These are phyloP conservation scores for Albizia julibrissin DNA, from an alignment of 306 rosid species.

Conservation along the genomic window DNA sequence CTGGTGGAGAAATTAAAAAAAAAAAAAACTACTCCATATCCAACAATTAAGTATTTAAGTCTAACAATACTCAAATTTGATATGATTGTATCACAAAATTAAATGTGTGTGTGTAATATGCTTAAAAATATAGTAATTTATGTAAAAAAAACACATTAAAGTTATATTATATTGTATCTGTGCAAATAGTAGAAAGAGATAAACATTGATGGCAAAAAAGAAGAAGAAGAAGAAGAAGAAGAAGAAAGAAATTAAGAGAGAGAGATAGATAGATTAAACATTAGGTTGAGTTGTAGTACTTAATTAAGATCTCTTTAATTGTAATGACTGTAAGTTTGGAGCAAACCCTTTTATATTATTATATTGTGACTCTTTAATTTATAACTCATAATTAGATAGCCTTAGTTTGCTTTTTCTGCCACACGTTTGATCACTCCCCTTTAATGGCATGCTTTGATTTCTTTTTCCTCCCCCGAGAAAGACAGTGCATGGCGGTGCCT, in stretches of 20 bases:
- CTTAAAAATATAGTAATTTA: too few species aligned
- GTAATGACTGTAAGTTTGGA: neutral
- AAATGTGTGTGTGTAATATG: too few species aligned
- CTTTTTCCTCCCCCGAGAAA: neutral
- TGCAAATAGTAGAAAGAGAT: too few species aligned
- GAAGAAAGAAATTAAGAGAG: too few species aligned
- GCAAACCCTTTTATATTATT: neutral
- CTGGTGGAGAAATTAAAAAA: too few species aligned
- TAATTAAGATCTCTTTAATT: neutral
- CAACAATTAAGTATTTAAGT: neutral
- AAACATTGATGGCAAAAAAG: too few species aligned
- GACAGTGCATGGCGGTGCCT: conserved; percentile 5
- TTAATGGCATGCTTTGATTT: conserved; percentile 41
- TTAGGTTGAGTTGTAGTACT: too few species aligned
- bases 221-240: too few species aligned
- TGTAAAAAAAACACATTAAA: too few species aligned
- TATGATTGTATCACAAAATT: neutral
- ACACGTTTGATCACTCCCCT: conserved; percentile 36
- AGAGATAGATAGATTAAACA: too few species aligned
- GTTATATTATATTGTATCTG: too few species aligned
- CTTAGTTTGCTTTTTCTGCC: neutral
- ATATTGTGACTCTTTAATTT: neutral
- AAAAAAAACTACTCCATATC: too few species aligned
- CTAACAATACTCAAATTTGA: neutral
- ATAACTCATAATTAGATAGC: neutral